Percentiles rank a stretch among this genome's conserved stretches.
Conservation (phyloP, 2,329 filamentous ascomycete genomes). For the Penicillium sp. region DNA sequence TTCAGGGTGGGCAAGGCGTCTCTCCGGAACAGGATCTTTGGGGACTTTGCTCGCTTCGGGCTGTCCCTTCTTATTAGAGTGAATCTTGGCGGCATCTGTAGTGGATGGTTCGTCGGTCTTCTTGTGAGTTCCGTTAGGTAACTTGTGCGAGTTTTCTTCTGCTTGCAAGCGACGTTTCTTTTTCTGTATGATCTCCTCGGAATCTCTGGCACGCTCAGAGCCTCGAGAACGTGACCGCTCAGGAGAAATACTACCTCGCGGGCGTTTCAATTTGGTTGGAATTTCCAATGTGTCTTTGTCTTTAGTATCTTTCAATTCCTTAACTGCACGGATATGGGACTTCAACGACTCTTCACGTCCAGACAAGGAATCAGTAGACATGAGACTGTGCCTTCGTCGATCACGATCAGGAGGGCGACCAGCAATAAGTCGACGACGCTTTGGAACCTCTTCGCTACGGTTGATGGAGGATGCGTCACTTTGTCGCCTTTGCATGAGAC, state of each 20-base stretch:
- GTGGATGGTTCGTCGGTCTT: constrained; percentile 20
- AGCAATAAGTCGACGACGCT: constrained; percentile 38
- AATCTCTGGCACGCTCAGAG: constrained; percentile 27
- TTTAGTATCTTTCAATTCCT: constrained; percentile 3
- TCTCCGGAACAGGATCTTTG: constrained; percentile 14
- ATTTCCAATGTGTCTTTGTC: constrained; percentile 6
- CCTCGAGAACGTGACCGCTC: constrained; percentile 34
- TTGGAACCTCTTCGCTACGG: constrained; percentile 33
- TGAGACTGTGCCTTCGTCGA: constrained; percentile 31
- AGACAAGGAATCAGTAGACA: constrained; percentile 39
- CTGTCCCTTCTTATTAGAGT: constrained; percentile 17
- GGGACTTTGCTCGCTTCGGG: constrained; percentile 16
- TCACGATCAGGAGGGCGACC: constrained; percentile 38
- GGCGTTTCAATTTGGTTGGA: constrained; percentile 34
- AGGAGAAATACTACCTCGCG: constrained; percentile 40
- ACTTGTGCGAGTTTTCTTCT: constrained; percentile 33
- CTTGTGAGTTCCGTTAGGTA: constrained; percentile 27
- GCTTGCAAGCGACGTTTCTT: constrained; percentile 41
- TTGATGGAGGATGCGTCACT: constrained; percentile 26
- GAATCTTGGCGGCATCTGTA: constrained; percentile 10
- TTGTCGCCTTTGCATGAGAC: constrained; percentile 23
- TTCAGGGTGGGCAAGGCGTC: constrained; percentile 18
- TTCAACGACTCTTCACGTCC: constrained; percentile 35
- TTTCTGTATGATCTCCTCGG: constrained; percentile 31
- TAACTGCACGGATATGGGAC: constrained; percentile 17